Percentiles rank a stretch among this genome's conserved stretches.
Conservation (phyloP, 345 rosid genomes). For the Rhodamnia argentea region DNA sequence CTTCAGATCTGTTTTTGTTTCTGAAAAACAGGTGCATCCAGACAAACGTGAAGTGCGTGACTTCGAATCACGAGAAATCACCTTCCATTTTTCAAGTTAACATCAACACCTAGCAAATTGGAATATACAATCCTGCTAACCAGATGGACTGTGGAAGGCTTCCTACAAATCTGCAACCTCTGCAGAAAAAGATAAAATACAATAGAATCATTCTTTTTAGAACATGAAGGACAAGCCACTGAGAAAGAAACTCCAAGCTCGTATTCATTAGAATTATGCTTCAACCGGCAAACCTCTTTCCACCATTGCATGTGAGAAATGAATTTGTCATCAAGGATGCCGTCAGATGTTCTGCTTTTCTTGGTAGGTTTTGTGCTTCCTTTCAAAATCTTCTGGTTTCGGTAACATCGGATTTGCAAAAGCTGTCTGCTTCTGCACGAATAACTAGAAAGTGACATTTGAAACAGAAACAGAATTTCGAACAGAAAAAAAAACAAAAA, state of each 20-base stretch:
- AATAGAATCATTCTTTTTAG: background rate
- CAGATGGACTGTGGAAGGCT: conserved; percentile 73
- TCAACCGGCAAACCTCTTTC: conserved; percentile 55
- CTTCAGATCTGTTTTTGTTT: background rate
- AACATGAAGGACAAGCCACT: background rate
- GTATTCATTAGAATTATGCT: background rate
- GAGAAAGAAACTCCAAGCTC: background rate
- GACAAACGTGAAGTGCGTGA: background rate
- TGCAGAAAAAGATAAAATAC: conserved; percentile 14
- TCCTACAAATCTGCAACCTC: conserved; percentile 73
- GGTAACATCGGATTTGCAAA: conserved; percentile 29
- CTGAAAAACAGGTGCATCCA: background rate
- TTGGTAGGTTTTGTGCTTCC: conserved; percentile 35
- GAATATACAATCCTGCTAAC: conserved; percentile 57
- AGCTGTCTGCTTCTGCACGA: conserved; percentile 22
- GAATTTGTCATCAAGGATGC: conserved; percentile 48
- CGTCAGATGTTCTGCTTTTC: conserved; percentile 33
- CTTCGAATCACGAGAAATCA: conserved; percentile 8
- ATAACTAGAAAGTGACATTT: background rate
- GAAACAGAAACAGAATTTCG: background rate
- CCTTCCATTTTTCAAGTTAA: conserved; percentile 76
- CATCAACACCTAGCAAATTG: conserved; percentile 74
- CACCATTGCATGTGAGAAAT: conserved; percentile 74
- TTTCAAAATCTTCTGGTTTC: conserved; percentile 32
- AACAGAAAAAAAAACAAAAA: background rate